These are phyloP conservation scores for Desmodesmus armatus DNA, from an alignment of 139 green algal species.

Conservation along the genomic window DNA sequence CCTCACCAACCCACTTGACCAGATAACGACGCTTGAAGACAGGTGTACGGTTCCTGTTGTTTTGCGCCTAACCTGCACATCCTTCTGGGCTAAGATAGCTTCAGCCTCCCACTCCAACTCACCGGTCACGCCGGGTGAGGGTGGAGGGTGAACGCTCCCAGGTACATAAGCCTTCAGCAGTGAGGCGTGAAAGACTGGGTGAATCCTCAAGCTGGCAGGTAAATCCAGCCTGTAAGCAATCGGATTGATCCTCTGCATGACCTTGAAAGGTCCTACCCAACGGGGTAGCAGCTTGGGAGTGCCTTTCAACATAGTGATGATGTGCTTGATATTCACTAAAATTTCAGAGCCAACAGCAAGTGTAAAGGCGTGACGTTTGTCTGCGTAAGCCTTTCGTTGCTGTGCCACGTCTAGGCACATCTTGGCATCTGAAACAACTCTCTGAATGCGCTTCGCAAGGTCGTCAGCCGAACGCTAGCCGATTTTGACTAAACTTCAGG, in stretches of 20 bases:
- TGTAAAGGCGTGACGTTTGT: neutral
- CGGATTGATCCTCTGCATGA: neutral
- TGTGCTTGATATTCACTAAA: neutral
- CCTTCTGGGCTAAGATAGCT: neutral
- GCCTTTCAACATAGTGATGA: neutral
- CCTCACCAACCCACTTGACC: neutral
- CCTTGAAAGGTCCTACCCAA: constrained; percentile 11
- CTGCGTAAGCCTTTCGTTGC: neutral
- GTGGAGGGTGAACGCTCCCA: neutral
- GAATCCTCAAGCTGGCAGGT: neutral
- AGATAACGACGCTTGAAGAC: neutral
- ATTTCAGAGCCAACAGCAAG: neutral
- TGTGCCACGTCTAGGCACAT: neutral
- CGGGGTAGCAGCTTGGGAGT: neutral
- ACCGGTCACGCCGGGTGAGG: neutral
- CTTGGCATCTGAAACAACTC: neutral
- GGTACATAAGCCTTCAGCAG: neutral
- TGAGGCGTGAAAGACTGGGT: neutral
- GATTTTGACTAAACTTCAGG: neutral
- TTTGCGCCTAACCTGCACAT: neutral
- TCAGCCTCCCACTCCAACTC: neutral
- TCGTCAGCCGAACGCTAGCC: neutral
- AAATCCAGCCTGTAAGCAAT: neutral
- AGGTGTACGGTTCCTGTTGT: neutral
- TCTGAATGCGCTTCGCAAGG: neutral